phyloP scores from a whole-genome alignment of 345 rosid genomes.

The Populus nigra region DNA sequence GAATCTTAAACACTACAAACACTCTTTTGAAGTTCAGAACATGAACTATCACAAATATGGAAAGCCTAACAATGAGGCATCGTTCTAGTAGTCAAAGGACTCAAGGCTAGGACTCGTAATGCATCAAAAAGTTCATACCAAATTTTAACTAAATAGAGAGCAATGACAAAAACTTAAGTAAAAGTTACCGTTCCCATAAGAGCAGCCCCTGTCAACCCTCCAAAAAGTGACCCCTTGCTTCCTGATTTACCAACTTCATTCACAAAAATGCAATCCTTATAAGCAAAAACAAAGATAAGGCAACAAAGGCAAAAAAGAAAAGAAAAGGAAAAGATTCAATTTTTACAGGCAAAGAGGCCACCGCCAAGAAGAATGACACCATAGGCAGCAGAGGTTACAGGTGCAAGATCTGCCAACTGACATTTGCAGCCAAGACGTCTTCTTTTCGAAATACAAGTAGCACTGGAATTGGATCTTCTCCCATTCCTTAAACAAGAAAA shows the following conservation, averaged over 20 bases:
- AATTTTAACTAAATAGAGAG: background rate
- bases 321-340: background rate
- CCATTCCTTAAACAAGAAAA: constrained; percentile 1
- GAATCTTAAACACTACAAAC: background rate
- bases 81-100: background rate
- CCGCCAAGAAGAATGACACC: constrained; percentile 68
- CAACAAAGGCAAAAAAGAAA: background rate
- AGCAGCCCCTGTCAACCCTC: constrained; percentile 71
- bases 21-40: background rate
- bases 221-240: constrained; percentile 76
- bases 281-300: background rate
- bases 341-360: constrained; percentile 76
- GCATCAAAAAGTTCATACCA: background rate
- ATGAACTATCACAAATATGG: background rate
- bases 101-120: background rate
- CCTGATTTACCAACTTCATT: constrained; percentile 57
- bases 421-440: constrained; percentile 44
- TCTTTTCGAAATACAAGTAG: background rate
- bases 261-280: background rate
- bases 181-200: constrained; percentile 66
- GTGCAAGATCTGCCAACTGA: constrained; percentile 60
- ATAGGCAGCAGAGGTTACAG: constrained; percentile 60
- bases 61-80: background rate
- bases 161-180: background rate
- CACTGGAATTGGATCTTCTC: constrained; percentile 14